A percentile compares a stretch with the other conserved stretches of the same genome.
These are phyloP conservation scores for Euphorbia lathyris DNA, from an alignment of 345 rosid species.

Conservation along the genomic window DNA sequence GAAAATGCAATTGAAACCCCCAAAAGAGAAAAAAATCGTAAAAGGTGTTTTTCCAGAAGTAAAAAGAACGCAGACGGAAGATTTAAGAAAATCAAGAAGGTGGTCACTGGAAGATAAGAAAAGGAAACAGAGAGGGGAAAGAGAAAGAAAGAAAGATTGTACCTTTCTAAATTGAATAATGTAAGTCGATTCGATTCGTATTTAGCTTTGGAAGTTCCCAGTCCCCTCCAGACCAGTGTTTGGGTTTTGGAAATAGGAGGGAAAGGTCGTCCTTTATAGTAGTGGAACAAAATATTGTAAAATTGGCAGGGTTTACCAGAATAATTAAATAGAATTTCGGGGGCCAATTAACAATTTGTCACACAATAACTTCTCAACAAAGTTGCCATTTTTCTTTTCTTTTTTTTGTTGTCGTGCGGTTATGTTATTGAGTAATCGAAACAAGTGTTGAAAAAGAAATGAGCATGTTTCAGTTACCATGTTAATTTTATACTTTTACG, in stretches of 20 bases:
- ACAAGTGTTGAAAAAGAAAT: too few species aligned
- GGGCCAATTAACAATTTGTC: neutral
- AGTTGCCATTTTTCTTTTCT: too few species aligned
- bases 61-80: neutral
- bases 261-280: neutral
- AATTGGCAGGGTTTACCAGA: neutral
- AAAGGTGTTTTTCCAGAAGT: neutral
- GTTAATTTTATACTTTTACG: too few species aligned
- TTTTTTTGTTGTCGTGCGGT: too few species aligned
- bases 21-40: neutral
- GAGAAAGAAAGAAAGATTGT: neutral
- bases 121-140: too few species aligned
- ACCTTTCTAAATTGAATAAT: constrained; percentile 3
- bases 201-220: neutral
- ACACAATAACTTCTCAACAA: too few species aligned
- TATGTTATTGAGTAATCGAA: too few species aligned
- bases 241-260: constrained; percentile 4
- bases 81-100: neutral
- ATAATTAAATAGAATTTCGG: neutral
- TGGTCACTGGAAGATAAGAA: neutral
- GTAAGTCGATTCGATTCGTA: neutral
- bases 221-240: neutral
- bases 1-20: neutral
- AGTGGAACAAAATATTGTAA: neutral
- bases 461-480: too few species aligned